These are phyloP conservation scores for Solanum commersonii DNA, from an alignment of 257 asterid species.

Conservation along the genomic window DNA sequence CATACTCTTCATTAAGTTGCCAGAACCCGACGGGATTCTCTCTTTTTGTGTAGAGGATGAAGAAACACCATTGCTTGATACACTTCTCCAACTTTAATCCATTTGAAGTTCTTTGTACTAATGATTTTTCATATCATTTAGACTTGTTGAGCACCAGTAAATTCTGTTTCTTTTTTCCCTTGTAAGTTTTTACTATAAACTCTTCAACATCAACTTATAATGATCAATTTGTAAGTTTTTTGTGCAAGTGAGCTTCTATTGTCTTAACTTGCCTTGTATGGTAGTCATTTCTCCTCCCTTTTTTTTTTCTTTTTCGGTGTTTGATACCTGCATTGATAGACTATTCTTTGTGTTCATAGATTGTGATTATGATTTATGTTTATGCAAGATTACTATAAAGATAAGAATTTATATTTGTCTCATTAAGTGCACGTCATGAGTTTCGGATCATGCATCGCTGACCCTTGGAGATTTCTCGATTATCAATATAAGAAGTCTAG, in stretches of 20 bases:
- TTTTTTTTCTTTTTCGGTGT: neutral
- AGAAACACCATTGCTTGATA: neutral
- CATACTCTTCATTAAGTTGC: neutral
- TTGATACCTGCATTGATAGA: neutral
- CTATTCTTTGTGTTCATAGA: neutral
- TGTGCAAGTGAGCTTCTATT: neutral
- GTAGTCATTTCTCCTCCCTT: neutral
- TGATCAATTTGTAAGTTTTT: neutral
- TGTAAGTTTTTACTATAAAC: neutral
- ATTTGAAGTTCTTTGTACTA: neutral
- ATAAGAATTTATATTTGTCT: neutral
- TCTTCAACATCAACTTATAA: neutral
- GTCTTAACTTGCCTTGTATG: neutral
- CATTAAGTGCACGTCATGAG: neutral
- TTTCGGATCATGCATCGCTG: neutral
- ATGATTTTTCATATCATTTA: neutral
- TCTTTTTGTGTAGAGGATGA: constrained; percentile 3
- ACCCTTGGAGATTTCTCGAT: neutral
- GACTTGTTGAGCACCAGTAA: neutral
- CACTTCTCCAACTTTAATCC: neutral
- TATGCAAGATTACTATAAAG: neutral
- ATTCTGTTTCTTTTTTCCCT: neutral
- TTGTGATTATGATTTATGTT: neutral
- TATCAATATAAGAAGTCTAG: neutral
- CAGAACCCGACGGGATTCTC: neutral